These are phyloP conservation scores for Colletotrichum trifolii DNA, from an alignment of 2,329 filamentous ascomycete species.

Conservation along the genomic window DNA sequence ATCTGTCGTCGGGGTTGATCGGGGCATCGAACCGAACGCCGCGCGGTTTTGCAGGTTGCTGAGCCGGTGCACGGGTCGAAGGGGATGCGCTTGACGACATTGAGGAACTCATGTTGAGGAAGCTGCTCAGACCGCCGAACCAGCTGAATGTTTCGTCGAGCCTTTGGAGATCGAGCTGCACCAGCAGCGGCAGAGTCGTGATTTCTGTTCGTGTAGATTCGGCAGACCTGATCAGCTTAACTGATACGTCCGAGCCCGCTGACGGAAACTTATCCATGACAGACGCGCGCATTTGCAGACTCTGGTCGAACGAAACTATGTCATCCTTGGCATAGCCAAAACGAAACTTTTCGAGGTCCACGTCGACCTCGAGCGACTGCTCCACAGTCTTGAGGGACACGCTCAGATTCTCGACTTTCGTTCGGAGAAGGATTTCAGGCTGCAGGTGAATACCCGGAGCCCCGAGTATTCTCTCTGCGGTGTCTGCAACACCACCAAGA, in stretches of 20 bases:
- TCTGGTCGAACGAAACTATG: conserved; percentile 71
- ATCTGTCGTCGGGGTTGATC: conserved; percentile 59
- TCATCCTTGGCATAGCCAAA: conserved; percentile 73
- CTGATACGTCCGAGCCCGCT: conserved; percentile 66
- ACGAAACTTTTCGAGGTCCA: conserved; percentile 67
- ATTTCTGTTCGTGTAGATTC: conserved; percentile 68
- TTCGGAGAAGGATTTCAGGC: conserved; percentile 64
- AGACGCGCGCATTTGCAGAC: conserved; percentile 67
- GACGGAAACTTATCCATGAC: conserved; percentile 68
- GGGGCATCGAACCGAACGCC: conserved; percentile 70
- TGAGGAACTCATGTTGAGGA: conserved; percentile 88
- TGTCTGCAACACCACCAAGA: conserved; percentile 63
- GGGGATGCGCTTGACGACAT: conserved; percentile 78
- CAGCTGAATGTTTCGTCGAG: conserved; percentile 88
- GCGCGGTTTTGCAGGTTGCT: conserved; percentile 57
- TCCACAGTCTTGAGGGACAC: conserved; percentile 44
- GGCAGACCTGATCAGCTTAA: conserved; percentile 60
- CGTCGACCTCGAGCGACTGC: conserved; percentile 46
- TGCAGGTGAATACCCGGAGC: conserved; percentile 53
- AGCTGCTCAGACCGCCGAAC: conserved; percentile 91
- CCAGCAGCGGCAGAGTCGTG: conserved; percentile 79
- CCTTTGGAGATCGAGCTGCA: conserved; percentile 81
- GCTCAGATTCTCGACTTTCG: conserved; percentile 58
- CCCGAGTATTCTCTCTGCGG: conserved; percentile 57
- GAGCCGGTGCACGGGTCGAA: conserved; percentile 49